These are phyloP conservation scores for Trichophyton mentagrophytes DNA, from an alignment of 2,329 filamentous ascomycete genomes.

Conservation along the genomic window DNA sequence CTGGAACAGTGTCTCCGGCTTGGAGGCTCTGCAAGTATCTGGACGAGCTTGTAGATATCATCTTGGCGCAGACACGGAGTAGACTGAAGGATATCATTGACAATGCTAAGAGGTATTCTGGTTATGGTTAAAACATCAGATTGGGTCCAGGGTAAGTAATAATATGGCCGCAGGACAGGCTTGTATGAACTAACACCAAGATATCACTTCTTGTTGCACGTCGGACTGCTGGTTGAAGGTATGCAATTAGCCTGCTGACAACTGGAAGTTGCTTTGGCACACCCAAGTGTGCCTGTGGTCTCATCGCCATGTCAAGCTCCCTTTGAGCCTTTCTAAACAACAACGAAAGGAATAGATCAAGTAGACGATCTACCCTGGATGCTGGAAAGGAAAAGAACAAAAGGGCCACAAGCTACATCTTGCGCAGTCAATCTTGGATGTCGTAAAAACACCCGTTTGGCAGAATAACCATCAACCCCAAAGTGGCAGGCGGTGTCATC, in stretches of 20 bases:
- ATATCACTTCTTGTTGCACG: slow-evolving; percentile 1
- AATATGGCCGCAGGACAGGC: background rate
- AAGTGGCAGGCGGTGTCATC: background rate
- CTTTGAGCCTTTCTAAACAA: background rate
- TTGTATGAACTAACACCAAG: slow-evolving; percentile 8
- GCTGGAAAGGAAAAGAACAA: background rate
- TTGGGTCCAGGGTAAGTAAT: background rate
- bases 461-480: background rate
- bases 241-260: background rate
- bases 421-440: background rate
- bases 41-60: slow-evolving; percentile 3
- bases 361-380: background rate
- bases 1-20: slow-evolving; percentile 8
- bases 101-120: slow-evolving; percentile 9
- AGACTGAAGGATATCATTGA: slow-evolving; percentile 7
- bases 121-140: background rate
- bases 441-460: background rate
- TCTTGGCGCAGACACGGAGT: background rate
- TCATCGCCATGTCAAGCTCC: background rate
- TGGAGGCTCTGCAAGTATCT: slow-evolving; percentile 8
- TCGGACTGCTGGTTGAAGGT: slow-evolving; percentile 6
- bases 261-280: background rate
- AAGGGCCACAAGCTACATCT: background rate
- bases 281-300: background rate
- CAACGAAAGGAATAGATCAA: background rate